These are phyloP conservation scores for Colletotrichum magnum DNA, from an alignment of 2,329 filamentous ascomycete genomes.

Conservation along the genomic window DNA sequence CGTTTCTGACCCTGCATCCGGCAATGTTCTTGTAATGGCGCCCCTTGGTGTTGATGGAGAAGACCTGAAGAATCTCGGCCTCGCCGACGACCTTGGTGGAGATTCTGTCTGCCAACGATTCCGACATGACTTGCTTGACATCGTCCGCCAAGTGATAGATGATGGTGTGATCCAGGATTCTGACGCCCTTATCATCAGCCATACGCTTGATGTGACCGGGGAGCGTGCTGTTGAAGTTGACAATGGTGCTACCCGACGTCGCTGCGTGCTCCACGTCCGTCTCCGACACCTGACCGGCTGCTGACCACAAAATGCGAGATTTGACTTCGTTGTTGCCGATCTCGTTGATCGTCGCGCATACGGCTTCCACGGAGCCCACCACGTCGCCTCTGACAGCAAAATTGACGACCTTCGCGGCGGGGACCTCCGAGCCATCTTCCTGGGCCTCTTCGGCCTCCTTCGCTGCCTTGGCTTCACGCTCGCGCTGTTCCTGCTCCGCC, in stretches of 20 bases:
- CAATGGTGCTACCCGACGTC: conserved; percentile 79
- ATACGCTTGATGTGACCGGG: conserved; percentile 76
- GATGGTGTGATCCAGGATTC: conserved; percentile 86
- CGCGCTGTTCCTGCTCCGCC: conserved; percentile 78
- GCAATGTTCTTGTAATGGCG: conserved; percentile 82
- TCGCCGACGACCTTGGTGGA: conserved; percentile 84
- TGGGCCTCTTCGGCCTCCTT: conserved; percentile 55
- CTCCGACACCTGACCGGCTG: conserved; percentile 84
- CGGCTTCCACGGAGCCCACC: conserved; percentile 92
- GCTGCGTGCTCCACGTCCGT: conserved; percentile 92
- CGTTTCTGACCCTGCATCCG: conserved; percentile 89
- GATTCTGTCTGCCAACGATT: conserved; percentile 76
- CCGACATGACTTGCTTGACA: conserved; percentile 76
- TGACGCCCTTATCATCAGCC: conserved; percentile 80
- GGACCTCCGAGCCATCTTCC: conserved; percentile 53
- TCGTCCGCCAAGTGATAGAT: conserved; percentile 87
- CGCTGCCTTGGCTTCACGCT: conserved; percentile 64
- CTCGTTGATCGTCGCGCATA: conserved; percentile 81
- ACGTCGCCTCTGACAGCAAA: conserved; percentile 96
- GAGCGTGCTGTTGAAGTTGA: conserved; percentile 87
- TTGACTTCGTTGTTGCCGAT: conserved; percentile 89
- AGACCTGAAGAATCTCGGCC: conserved; percentile 86
- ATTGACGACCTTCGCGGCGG: conserved; percentile 68
- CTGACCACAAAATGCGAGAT: conserved; percentile 81
- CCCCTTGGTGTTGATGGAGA: conserved; percentile 85